Conservation (phyloP, 129 eudicot species). For the Sambucus nigra region DNA sequence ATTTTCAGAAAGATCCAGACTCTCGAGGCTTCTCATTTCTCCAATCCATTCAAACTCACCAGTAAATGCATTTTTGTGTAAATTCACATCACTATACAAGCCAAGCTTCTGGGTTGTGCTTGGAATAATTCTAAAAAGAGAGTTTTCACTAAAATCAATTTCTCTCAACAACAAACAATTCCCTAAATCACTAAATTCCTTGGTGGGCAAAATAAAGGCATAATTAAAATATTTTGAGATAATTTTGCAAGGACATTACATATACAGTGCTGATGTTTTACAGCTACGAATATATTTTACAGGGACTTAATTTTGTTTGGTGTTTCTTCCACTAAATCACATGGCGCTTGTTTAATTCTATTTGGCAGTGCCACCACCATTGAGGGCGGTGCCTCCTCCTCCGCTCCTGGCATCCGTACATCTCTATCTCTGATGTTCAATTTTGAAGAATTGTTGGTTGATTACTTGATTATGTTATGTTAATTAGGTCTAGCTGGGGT, state of each 20-base stretch:
- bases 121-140: constrained; percentile 60
- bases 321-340: constrained; percentile 73
- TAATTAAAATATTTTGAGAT: no score
- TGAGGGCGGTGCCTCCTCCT: constrained; percentile 65
- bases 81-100: constrained; percentile 35
- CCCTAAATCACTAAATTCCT: constrained; percentile 63
- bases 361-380: constrained; percentile 97
- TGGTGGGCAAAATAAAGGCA: no score
- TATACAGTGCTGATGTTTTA: no score
- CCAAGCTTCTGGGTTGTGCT: constrained; percentile 58
- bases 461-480: constrained; percentile 7
- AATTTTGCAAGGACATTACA: no score
- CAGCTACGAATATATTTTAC: no score
- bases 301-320: no score
- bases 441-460: neutral
- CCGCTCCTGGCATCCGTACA: constrained; percentile 75
- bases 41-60: constrained; percentile 76
- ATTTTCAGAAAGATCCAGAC: constrained; percentile 59
- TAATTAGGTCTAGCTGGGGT: constrained; percentile 88
- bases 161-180: constrained; percentile 55
- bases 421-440: neutral
- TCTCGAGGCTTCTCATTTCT: constrained; percentile 58
- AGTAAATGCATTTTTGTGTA: constrained; percentile 41
- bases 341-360: constrained; percentile 78
- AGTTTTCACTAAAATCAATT: constrained; percentile 66